phyloP scores from a whole-genome alignment of 179 eudicot genomes.

The Dionaea muscipula region DNA sequence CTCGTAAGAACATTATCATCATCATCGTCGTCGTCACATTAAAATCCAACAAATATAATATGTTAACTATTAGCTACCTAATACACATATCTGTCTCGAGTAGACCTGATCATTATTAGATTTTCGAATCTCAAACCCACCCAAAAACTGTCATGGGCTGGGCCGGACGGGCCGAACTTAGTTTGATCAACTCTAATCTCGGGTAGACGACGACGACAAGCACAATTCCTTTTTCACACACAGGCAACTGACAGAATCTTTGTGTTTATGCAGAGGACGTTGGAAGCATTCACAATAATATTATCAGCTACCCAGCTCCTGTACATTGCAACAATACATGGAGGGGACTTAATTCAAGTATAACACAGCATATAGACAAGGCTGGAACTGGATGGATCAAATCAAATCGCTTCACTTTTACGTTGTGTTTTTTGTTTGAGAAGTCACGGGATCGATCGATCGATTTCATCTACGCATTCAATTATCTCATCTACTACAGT shows the following conservation, averaged over 20 bases:
- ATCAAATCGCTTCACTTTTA: neutral
- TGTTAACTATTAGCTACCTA: no score
- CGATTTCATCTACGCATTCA: no score
- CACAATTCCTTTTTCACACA: neutral
- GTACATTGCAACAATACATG: conserved; percentile 43
- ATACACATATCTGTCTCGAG: no score
- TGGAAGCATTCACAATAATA: conserved; percentile 83
- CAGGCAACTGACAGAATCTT: neutral
- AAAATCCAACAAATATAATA: no score
- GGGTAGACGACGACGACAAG: neutral
- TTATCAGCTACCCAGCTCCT: conserved; percentile 64
- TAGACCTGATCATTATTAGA: no score
- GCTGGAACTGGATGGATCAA: neutral
- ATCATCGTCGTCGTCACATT: no score
- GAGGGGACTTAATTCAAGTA: conserved; percentile 7
- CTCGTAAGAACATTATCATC: conserved; percentile 26
- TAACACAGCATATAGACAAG: neutral
- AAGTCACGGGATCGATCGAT: no score
- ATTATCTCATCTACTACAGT: no score
- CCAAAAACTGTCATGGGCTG: no score
- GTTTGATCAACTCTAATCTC: neutral
- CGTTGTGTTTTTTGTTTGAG: neutral
- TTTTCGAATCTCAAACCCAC: no score
- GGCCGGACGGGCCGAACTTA: no score
- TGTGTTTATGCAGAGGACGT: conserved; percentile 36